Evolutionary conservation across 345 rosid genomes (phyloP).

Genomic region (Gossypium ekmanianum): DNA sequence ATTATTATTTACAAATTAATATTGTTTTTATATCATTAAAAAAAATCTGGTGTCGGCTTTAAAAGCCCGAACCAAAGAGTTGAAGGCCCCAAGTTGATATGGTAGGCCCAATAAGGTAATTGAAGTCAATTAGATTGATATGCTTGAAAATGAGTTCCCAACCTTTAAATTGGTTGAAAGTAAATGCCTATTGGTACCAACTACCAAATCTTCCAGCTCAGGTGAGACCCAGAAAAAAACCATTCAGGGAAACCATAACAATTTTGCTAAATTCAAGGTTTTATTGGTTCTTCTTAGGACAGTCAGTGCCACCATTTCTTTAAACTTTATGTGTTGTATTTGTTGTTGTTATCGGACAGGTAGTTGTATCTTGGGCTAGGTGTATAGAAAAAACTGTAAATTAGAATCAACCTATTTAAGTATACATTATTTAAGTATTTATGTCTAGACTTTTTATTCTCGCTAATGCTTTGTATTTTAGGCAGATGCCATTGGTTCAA

Average conservation of each 20-base stretch:
- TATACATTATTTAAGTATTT: too few relatives aligned
- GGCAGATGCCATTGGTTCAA: too few relatives aligned
- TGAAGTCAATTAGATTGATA: neutral
- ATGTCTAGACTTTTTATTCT: too few relatives aligned
- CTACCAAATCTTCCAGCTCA: constrained; percentile 3
- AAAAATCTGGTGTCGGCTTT: neutral
- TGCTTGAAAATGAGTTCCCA: constrained; percentile 3
- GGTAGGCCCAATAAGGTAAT: constrained; percentile 2
- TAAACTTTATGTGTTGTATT: neutral
- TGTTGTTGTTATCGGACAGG: too few relatives aligned
- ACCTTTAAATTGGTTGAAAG: constrained; percentile 4
- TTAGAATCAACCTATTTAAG: too few relatives aligned
- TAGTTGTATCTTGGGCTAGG: too few relatives aligned
- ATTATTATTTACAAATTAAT: too few relatives aligned
- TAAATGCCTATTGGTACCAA: constrained; percentile 1
- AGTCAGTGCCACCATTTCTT: neutral
- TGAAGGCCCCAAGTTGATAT: neutral
- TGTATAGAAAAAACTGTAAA: too few relatives aligned
- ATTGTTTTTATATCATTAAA: neutral
- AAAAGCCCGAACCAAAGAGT: neutral
- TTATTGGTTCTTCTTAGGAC: neutral
- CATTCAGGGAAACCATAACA: neutral
- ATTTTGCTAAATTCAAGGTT: neutral
- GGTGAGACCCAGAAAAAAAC: neutral
- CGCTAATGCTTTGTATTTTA: too few relatives aligned